These are phyloP conservation scores for Phytophthora ramorum DNA, from an alignment of 352 stramenopile species.

Conservation along the genomic window DNA sequence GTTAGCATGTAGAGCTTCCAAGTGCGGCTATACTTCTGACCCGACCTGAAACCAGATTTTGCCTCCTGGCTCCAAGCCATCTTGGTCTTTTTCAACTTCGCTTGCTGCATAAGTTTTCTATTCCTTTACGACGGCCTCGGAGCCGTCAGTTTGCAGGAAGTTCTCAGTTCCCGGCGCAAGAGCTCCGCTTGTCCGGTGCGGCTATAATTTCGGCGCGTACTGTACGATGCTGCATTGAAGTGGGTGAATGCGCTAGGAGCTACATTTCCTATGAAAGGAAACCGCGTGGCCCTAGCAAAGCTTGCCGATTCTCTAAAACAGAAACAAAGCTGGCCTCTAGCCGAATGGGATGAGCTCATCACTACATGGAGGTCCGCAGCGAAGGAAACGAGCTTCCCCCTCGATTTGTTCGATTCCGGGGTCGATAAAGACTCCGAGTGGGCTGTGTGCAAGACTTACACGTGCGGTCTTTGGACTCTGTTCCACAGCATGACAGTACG, in stretches of 20 bases:
- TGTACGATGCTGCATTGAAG: conserved; percentile 54
- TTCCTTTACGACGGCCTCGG: too few species aligned
- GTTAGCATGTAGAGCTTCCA: too few species aligned
- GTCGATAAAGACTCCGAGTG: conserved; percentile 45
- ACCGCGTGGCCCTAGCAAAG: conserved; percentile 52
- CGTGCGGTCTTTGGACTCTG: conserved; percentile 73
- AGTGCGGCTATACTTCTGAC: too few species aligned
- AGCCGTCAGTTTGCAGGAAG: too few species aligned
- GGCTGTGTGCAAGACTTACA: conserved; percentile 70
- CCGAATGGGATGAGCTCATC: conserved; percentile 56
- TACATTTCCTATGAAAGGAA: conserved; percentile 67
- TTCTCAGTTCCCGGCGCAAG: too few species aligned
- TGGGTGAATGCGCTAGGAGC: conserved; percentile 58
- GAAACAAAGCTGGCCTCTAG: conserved; percentile 45
- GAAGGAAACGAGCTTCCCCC: conserved; percentile 54
- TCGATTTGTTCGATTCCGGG: conserved; percentile 51
- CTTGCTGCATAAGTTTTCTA: too few species aligned
- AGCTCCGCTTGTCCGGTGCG: too few species aligned
- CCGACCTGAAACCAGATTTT: too few species aligned
- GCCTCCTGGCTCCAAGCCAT: too few species aligned
- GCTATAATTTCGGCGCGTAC: too few species aligned
- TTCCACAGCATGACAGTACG: conserved; percentile 74
- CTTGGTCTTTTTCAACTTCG: too few species aligned
- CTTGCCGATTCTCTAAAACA: conserved; percentile 43
- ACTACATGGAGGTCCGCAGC: conserved; percentile 53